Conservation (phyloP, 176 grass and related monocot genomes). For the Melocanna baccifera region DNA sequence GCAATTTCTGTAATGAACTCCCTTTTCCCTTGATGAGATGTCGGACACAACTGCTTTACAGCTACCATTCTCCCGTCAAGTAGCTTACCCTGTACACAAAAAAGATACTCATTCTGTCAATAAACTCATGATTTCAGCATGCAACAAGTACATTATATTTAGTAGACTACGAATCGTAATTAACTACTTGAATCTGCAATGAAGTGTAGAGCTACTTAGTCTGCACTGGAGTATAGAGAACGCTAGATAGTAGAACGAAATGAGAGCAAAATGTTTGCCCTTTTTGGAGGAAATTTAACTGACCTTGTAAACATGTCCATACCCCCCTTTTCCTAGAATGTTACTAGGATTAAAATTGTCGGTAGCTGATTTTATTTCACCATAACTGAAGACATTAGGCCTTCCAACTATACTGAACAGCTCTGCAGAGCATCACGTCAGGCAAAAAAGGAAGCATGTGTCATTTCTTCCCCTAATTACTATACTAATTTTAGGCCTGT, state of each 20-base stretch:
- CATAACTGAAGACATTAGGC: slow-evolving; percentile 40
- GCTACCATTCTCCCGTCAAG: too few species aligned
- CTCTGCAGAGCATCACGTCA: slow-evolving; percentile 22
- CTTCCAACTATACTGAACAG: slow-evolving; percentile 28
- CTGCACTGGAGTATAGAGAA: too few species aligned
- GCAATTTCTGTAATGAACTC: slow-evolving; percentile 56
- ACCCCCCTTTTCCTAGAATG: slow-evolving; percentile 52
- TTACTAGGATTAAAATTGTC: slow-evolving; percentile 41
- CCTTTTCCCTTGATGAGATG: too few species aligned
- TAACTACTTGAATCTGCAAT: not conserved
- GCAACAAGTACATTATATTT: not conserved
- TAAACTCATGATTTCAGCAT: not conserved
- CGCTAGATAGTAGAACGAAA: too few species aligned
- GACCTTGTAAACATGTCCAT: slow-evolving; percentile 54
- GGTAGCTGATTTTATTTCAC: slow-evolving; percentile 47
- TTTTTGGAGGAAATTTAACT: not conserved
- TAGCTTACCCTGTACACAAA: too few species aligned
- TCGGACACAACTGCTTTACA: too few species aligned
- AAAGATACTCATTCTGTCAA: too few species aligned
- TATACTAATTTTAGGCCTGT: not conserved
- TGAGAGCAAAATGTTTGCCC: too few species aligned
- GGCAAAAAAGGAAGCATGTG: not conserved
- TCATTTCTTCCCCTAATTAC: not conserved
- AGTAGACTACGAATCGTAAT: not conserved
- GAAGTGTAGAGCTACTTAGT: not conserved